These are phyloP conservation scores for Nevesoporus exiguus DNA, from an alignment of 768 basidiomycete genomes.

Conservation along the genomic window DNA sequence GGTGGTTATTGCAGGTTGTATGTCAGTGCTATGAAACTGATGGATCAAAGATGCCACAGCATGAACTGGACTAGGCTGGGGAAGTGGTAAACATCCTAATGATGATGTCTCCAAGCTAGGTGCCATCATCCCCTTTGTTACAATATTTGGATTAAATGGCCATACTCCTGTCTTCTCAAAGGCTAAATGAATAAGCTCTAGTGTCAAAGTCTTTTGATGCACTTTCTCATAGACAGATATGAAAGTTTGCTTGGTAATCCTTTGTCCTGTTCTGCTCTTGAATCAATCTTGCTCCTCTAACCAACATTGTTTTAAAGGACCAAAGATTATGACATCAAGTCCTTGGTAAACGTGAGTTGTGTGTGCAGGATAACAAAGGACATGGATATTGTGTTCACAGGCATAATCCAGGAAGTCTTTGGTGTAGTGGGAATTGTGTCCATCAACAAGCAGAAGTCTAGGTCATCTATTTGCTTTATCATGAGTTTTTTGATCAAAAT, in stretches of 20 bases:
- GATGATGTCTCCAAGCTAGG: conserved; percentile 2
- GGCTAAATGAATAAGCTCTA: conserved; percentile 26
- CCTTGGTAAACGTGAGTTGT: too few species aligned
- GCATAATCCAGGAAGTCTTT: too few species aligned
- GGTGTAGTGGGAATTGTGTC: too few species aligned
- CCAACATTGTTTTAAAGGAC: neutral
- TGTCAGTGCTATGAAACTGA: neutral
- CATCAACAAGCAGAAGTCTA: too few species aligned
- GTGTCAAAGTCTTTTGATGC: too few species aligned
- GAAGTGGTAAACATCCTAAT: conserved; percentile 19
- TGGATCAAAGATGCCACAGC: neutral
- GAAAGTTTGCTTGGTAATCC: neutral
- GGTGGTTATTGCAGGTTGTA: too few species aligned
- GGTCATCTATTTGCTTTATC: conserved; percentile 29
- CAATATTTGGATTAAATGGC: conserved; percentile 15
- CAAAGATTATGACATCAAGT: too few species aligned
- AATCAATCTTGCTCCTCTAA: neutral
- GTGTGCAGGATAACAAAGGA: too few species aligned
- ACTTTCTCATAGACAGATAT: neutral
- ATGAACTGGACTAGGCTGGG: conserved; percentile 5
- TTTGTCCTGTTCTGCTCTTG: neutral
- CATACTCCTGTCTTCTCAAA: too few species aligned
- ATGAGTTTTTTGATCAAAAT: too few species aligned
- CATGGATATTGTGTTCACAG: neutral
- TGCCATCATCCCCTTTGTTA: conserved; percentile 7